Evolutionary conservation across 2,329 filamentous ascomycete species (phyloP), one percentile per base, ranked within the genome.

Genomic region (Aureobasidium sp.): DNA sequence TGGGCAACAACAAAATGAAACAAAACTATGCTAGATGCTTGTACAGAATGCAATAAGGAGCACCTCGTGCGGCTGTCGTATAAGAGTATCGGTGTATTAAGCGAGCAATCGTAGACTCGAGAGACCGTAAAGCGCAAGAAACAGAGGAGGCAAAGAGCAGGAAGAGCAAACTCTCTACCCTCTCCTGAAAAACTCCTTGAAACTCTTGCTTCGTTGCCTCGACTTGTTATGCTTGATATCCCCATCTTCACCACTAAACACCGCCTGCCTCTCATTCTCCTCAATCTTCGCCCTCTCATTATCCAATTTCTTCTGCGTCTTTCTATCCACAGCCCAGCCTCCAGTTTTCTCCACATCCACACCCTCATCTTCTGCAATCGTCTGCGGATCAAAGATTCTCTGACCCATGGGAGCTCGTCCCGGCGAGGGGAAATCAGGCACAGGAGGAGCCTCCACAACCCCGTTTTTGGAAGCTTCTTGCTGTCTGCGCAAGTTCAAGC

Each of bases 121-220:
- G 14, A 10, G n/a, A n/a, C 48, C 32, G 48, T 50, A 9, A 37
- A 50, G 4, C 14, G 48, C 32, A 21, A 21, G 21, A 21, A 21
- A 21, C 21, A 21, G 30, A 37, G 1, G 11, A 5, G 30, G 16
- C 29, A 30, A n/a, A 27, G 21, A 21, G 21, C 21, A 21, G 21
- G 21, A 37, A 5, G 34, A 37, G 34, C 34, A 37, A 5, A 37
- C 13, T 11, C 13, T 37, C 29, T 25, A 51, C 25, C 57, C 36
- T 39, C 45, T 36, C 37, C 5, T 59, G 57, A 59, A 59, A 8
- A 59, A 59, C 36, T 59, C 57, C 57, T 59, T 59, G 57, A 59
- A 49, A 34, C 44, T 49, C 57, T 59, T 59, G 45, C 57, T 59
- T 45, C 57, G 44, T 27, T 41, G 25, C 36, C 57, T 59, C 0